Conservation (phyloP, 2,329 filamentous ascomycete genomes). For the Fusarium begoniae region DNA sequence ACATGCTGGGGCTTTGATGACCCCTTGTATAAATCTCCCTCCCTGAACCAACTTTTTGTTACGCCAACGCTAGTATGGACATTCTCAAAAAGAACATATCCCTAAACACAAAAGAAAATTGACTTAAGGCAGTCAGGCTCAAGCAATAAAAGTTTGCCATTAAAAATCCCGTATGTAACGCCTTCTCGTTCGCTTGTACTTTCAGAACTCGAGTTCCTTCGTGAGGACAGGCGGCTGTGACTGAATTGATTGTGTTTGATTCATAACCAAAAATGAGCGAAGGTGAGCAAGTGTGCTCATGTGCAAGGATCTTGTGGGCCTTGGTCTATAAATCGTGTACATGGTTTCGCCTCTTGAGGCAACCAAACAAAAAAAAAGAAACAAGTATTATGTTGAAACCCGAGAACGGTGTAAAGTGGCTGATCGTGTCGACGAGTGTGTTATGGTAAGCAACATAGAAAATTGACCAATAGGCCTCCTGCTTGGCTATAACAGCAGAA, state of each 20-base stretch:
- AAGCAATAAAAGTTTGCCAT: slow-evolving; percentile 3
- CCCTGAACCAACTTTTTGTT: slow-evolving; percentile 39
- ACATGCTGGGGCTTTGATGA: slow-evolving; percentile 20
- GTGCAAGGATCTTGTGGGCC: slow-evolving; percentile 24
- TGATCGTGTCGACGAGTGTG: not conserved
- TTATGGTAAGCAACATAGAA: not conserved
- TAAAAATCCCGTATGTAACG: slow-evolving; percentile 27
- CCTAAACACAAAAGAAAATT: slow-evolving; percentile 24
- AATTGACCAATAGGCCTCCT: not conserved
- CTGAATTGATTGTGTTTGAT: slow-evolving; percentile 4
- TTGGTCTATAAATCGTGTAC: slow-evolving; percentile 42
- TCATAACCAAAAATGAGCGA: slow-evolving; percentile 14
- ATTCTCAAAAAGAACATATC: slow-evolving; percentile 36
- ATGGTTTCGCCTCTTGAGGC: slow-evolving; percentile 9
- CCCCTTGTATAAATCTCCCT: slow-evolving; percentile 13
- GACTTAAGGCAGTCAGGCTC: not conserved
- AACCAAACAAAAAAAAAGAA: slow-evolving; percentile 19
- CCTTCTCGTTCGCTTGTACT: slow-evolving; percentile 28
- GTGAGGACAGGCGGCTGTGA: slow-evolving; percentile 20
- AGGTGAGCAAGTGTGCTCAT: slow-evolving; percentile 18
- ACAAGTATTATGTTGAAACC: slow-evolving; percentile 24
- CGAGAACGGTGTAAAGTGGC: not conserved
- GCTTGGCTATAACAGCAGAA: not conserved
- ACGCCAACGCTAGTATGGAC: slow-evolving; percentile 45
- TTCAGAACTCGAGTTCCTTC: slow-evolving; percentile 17